Percentiles rank a stretch among this genome's conserved stretches.
phyloP scores from a whole-genome alignment of 2,329 filamentous ascomycete genomes.

The Elsinoe ampelina region DNA sequence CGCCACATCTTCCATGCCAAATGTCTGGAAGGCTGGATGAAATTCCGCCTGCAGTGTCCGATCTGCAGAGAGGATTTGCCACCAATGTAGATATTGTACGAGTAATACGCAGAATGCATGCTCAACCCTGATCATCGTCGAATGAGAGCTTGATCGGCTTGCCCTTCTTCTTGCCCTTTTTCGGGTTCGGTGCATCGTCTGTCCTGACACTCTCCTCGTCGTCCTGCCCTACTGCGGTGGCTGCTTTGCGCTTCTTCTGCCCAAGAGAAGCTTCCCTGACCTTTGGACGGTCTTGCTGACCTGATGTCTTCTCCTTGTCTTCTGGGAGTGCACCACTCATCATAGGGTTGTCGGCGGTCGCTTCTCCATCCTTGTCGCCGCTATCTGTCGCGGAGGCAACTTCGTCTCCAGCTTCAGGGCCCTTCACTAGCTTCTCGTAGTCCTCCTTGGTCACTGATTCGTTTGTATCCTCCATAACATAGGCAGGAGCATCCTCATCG shows the following conservation, averaged over 20 bases:
- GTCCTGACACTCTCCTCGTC: slow-evolving; percentile 16
- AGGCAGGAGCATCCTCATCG: slow-evolving; percentile 66
- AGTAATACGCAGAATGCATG: background rate
- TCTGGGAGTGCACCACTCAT: slow-evolving; percentile 21
- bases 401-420: slow-evolving; percentile 8
- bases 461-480: slow-evolving; percentile 64
- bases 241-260: slow-evolving; percentile 30
- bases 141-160: slow-evolving; percentile 18
- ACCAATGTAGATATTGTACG: slow-evolving; percentile 50
- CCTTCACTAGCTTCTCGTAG: slow-evolving; percentile 29
- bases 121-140: slow-evolving; percentile 15
- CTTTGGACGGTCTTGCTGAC: slow-evolving; percentile 17
- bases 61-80: slow-evolving; percentile 88
- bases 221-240: slow-evolving; percentile 27
- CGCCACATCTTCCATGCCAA: slow-evolving; percentile 88
- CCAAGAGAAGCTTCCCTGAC: slow-evolving; percentile 12
- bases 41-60: slow-evolving; percentile 83
- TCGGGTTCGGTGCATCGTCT: slow-evolving; percentile 17
- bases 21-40: slow-evolving; percentile 95
- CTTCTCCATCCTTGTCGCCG: slow-evolving; percentile 14
- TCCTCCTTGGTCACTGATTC: slow-evolving; percentile 48
- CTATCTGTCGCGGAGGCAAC: slow-evolving; percentile 2
- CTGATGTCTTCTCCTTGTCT: slow-evolving; percentile 17
- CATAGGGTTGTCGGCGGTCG: slow-evolving; percentile 16
- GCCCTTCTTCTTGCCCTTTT: slow-evolving; percentile 22